Evolutionary conservation across 2,329 filamentous ascomycete genomes (phyloP).

Genomic region (Verruconis gallopava): DNA sequence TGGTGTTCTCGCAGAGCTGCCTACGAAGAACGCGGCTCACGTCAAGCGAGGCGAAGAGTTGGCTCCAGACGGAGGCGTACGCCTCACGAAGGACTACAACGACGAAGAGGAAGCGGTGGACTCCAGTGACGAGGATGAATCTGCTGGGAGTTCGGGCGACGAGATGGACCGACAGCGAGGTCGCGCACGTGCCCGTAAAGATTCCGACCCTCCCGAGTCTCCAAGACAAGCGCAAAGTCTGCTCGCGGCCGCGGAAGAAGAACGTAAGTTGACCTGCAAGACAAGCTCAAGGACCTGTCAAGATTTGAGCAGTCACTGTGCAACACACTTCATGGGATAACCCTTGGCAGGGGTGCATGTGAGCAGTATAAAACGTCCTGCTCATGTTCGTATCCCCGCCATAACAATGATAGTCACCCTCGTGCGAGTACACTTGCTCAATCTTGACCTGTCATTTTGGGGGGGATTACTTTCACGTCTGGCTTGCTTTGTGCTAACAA

Average conservation of each 20-base stretch:
- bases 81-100: constrained; percentile 56
- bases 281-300: no score
- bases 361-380: no score
- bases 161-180: constrained; percentile 37
- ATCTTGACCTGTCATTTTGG: no score
- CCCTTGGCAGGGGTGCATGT: no score
- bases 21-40: constrained; percentile 39
- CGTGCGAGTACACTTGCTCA: no score
- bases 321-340: no score
- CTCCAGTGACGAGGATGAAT: constrained; percentile 50
- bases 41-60: constrained; percentile 26
- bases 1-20: constrained; percentile 49
- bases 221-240: constrained; percentile 41
- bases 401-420: no score
- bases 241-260: constrained; percentile 63
- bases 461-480: no score
- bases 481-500: no score
- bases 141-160: constrained; percentile 48
- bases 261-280: constrained; percentile 54
- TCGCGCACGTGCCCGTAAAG: constrained; percentile 22
- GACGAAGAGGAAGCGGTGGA: constrained; percentile 55
- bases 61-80: constrained; percentile 36
- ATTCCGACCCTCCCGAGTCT: constrained; percentile 9
- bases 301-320: no score
- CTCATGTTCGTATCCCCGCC: no score